A percentile compares a stretch with the other conserved stretches of the same genome.
These are phyloP conservation scores for Beauveria varroae DNA, from an alignment of 2,329 filamentous ascomycete genomes.

Conservation along the genomic window DNA sequence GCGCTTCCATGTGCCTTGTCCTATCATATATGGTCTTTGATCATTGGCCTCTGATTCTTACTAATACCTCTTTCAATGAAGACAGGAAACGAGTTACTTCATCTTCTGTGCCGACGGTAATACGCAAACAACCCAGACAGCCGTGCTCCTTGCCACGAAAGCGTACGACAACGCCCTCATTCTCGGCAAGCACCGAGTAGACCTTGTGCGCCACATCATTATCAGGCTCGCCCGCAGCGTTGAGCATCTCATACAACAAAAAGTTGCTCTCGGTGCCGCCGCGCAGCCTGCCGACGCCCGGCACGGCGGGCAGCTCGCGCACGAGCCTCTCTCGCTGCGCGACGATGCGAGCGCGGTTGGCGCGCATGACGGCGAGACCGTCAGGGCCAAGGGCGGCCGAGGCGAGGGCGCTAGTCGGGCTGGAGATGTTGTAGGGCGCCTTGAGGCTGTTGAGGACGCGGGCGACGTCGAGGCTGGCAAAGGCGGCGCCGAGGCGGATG, in stretches of 20 bases:
- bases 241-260: conserved; percentile 79
- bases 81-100: conserved; percentile 75
- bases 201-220: conserved; percentile 71
- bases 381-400: conserved; percentile 58
- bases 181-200: conserved; percentile 79
- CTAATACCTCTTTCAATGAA: conserved; percentile 50
- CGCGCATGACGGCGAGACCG: conserved; percentile 67
- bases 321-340: conserved; percentile 71
- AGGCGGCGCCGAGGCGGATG: conserved; percentile 82
- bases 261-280: conserved; percentile 85
- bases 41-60: conserved; percentile 30
- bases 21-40: not conserved
- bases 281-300: conserved; percentile 71
- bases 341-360: conserved; percentile 62
- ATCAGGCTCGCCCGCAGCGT: conserved; percentile 64
- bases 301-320: conserved; percentile 62
- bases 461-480: conserved; percentile 68
- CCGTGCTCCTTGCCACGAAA: conserved; percentile 91
- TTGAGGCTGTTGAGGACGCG: conserved; percentile 83
- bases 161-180: conserved; percentile 81
- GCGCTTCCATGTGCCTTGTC: not conserved
- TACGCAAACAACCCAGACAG: conserved; percentile 79
- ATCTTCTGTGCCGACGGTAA: conserved; percentile 83
- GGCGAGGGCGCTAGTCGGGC: conserved; percentile 77
- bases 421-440: conserved; percentile 92